Base-by-base conservation (phyloP, 2,329 filamentous ascomycete genomes). In the Fusarium sp. region DNA sequence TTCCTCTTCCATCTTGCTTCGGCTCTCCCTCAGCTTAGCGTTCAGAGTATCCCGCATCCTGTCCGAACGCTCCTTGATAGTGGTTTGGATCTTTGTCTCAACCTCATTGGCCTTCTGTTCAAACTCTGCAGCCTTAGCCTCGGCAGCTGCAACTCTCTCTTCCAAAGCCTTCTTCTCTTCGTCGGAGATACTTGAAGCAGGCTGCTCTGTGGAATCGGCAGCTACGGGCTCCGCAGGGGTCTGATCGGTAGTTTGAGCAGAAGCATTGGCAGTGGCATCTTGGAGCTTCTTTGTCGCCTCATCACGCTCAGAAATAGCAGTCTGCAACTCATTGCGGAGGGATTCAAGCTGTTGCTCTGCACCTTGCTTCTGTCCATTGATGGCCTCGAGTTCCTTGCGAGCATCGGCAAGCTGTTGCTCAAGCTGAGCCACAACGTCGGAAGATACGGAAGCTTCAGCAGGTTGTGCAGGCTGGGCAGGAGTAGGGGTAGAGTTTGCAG, bases 11-110 rank as follows among this genome's bases (percentile, higher is more conserved):
- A 85, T 82, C 68, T 86, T 84, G 57, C 86, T 81, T 73, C 87
- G 88, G 50, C 91, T 88, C 75, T 94, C 94, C 64, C 86, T 89
- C 22, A 97, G 86, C 79, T 93, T 94, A 79, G 90, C 91, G 77
- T 91, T 92, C 56, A 94, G 83, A 4, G 88, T 83, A 28, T 89
- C 86, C 78, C 91, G 92, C 91, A 94, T 93, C 79, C 89, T 89
- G 48, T 93, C 90, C 3, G 90, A 91, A 50, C 91, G 88, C 59
- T 87, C 85, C 77, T 93, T 93, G 67, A 93, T 86, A 17, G 88
- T 90, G 41, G 83, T 84, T 63, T 89, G 85, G 51, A 90, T 87
- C 62, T 86, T 87, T 36, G 90, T 88, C 78, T 95, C 93, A 22
- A 92, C 84, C 69, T 91, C 89, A 61, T 88, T 87, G 3, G 85